Conservation (phyloP, 2,329 filamentous ascomycete species). For the Colletotrichum orbiculare region DNA sequence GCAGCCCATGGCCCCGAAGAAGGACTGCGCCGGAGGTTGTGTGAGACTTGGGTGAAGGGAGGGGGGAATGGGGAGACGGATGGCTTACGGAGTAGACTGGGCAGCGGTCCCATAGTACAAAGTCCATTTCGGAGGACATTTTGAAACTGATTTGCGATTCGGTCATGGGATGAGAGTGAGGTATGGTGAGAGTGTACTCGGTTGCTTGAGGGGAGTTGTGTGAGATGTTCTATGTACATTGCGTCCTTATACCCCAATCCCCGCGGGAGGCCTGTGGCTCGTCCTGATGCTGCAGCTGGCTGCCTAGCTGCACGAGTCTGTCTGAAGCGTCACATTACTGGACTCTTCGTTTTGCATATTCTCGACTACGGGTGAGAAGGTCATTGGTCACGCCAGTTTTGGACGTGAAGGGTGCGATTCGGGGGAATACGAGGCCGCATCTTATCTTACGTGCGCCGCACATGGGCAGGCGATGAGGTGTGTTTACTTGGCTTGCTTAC, state of each 20-base stretch:
- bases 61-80: neutral
- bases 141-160: neutral
- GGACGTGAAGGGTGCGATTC: neutral
- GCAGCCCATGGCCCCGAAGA: slow-evolving; percentile 56
- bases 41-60: neutral
- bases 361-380: neutral
- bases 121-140: slow-evolving; percentile 42
- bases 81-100: slow-evolving; percentile 56
- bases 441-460: slow-evolving; percentile 1
- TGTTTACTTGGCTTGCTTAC: neutral
- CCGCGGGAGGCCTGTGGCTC: neutral
- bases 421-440: slow-evolving; percentile 12
- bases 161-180: no score
- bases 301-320: slow-evolving; percentile 8
- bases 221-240: no score
- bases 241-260: slow-evolving; percentile 6
- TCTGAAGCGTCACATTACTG: no score
- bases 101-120: slow-evolving; percentile 47
- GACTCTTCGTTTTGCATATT: no score
- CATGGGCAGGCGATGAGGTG: no score
- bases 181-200: no score
- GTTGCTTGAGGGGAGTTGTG: no score
- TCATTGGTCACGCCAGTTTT: neutral
- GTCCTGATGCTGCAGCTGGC: neutral
- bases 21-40: slow-evolving; percentile 44